phyloP scores from a whole-genome alignment of 768 basidiomycete species.

The Trichaptum fuscoviolaceum region DNA sequence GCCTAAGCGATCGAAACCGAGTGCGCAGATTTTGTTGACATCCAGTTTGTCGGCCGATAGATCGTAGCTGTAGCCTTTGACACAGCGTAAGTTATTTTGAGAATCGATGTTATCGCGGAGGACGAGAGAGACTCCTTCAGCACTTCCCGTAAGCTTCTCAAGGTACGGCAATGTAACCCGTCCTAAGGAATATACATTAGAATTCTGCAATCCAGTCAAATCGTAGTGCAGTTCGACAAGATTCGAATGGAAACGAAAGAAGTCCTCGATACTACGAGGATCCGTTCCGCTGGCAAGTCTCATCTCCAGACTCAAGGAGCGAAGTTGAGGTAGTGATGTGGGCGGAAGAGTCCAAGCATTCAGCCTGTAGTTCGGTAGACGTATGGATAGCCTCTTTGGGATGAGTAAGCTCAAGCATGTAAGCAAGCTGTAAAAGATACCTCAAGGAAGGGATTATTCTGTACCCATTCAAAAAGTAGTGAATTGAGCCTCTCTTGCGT shows the following conservation, averaged over 20 bases:
- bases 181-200: neutral
- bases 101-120: neutral
- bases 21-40: neutral
- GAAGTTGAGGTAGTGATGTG: neutral
- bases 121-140: neutral
- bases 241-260: neutral
- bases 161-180: neutral
- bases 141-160: neutral
- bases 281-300: neutral
- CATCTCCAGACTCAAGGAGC: neutral
- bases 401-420: neutral
- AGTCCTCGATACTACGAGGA: neutral
- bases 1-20: neutral
- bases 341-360: neutral
- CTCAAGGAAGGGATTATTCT: neutral
- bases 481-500: neutral
- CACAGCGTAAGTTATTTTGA: neutral
- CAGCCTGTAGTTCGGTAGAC: neutral
- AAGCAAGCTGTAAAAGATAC: neutral
- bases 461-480: neutral
- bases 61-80: neutral
- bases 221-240: neutral
- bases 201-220: neutral
- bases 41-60: neutral
- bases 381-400: neutral